phyloP scores from a whole-genome alignment of 2,329 filamentous ascomycete genomes.

The Fusarium avenaceum region DNA sequence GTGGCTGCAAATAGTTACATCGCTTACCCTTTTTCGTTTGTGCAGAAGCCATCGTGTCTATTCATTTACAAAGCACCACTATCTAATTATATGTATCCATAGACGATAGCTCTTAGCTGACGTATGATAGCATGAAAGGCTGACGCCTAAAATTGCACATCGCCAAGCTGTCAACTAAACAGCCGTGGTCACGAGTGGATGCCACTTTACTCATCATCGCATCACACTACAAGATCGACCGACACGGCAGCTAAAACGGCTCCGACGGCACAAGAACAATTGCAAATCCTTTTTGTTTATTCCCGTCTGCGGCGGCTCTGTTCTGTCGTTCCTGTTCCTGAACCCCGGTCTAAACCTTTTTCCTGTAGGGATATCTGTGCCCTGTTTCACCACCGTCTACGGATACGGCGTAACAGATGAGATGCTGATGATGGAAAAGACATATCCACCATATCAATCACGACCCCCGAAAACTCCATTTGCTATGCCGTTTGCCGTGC shows the following conservation, averaged over 20 bases:
- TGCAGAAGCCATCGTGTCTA: background rate
- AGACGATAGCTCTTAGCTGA: slow-evolving; percentile 3
- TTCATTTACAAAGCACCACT: background rate
- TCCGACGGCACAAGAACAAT: slow-evolving; percentile 33
- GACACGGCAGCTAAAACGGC: slow-evolving; percentile 24
- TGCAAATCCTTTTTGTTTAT: slow-evolving; percentile 1
- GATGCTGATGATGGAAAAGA: background rate
- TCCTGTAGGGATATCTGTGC: background rate
- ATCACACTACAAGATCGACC: slow-evolving; percentile 16
- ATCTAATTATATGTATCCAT: background rate
- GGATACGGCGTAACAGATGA: no score
- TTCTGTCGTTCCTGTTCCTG: background rate
- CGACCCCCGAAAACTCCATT: background rate
- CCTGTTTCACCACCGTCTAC: background rate
- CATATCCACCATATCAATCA: no score
- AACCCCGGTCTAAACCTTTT: background rate
- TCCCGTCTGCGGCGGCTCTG: background rate
- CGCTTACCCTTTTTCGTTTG: background rate
- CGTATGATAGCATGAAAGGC: slow-evolving; percentile 19
- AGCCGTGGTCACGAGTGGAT: slow-evolving; percentile 2
- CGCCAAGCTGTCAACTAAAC: background rate
- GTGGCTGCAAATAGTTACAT: slow-evolving; percentile 6
- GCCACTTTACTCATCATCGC: background rate
- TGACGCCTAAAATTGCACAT: background rate
- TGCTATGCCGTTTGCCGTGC: slow-evolving; percentile 26